Evolutionary conservation across 768 basidiomycete species (phyloP).

Genomic region (Pulveroboletus sp.): DNA sequence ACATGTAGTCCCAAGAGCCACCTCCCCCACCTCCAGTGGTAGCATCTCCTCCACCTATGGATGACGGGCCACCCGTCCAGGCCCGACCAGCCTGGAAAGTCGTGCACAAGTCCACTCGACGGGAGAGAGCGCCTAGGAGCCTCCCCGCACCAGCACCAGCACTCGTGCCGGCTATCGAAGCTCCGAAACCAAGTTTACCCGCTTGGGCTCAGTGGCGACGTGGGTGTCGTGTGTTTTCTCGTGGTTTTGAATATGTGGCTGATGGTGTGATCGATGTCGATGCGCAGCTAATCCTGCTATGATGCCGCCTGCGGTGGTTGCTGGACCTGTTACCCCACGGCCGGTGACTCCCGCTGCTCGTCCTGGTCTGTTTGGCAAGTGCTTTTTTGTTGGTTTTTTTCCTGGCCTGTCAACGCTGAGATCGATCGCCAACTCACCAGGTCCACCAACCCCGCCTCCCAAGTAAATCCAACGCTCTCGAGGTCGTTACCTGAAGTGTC

Average conservation of each 20-base stretch:
- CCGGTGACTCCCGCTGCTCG: constrained; percentile 48
- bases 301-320: constrained; percentile 46
- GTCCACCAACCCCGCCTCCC: constrained; percentile 44
- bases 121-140: constrained; percentile 41
- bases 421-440: constrained; percentile 17
- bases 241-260: neutral
- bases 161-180: constrained; percentile 36
- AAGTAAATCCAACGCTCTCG: constrained; percentile 26
- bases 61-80: constrained; percentile 41
- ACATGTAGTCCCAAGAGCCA: constrained; percentile 31
- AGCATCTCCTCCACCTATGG: constrained; percentile 42
- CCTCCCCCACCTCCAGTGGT: constrained; percentile 34
- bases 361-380: constrained; percentile 62
- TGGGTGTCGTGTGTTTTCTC: constrained; percentile 24
- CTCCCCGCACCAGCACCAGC: constrained; percentile 34
- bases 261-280: neutral
- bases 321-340: constrained; percentile 28
- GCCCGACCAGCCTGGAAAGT: constrained; percentile 73
- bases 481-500: neutral
- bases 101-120: constrained; percentile 60
- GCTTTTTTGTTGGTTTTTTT: neutral
- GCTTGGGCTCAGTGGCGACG: constrained; percentile 87
- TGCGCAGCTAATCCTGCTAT: constrained; percentile 59
- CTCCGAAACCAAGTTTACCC: constrained; percentile 53
- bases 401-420: neutral